A percentile compares a stretch with the other conserved stretches of the same genome.
phyloP scores from a whole-genome alignment of 495 filamentous ascomycete genomes.

The Hypoxylon lienhwacheense region DNA sequence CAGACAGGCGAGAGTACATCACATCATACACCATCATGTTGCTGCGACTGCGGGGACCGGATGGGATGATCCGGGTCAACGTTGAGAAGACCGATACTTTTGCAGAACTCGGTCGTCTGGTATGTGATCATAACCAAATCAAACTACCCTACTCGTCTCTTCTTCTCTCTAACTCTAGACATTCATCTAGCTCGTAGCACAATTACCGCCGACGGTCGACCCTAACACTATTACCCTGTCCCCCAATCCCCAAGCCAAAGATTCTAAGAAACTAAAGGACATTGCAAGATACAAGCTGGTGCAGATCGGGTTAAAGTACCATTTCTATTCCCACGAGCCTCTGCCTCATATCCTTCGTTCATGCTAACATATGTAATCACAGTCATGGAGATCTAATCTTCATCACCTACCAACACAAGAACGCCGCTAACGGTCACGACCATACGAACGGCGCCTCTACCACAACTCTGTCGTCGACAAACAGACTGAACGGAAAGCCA shows the following conservation, averaged over 20 bases:
- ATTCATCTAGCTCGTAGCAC: conserved; percentile 43
- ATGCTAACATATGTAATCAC: conserved; percentile 25
- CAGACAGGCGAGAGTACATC: no score
- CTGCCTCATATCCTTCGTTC: no score
- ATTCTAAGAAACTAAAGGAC: conserved; percentile 67
- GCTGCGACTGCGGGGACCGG: conserved; percentile 66
- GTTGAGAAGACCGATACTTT: conserved; percentile 61
- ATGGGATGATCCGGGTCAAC: conserved; percentile 69
- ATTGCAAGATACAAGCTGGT: conserved; percentile 68
- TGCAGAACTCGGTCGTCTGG: conserved; percentile 54
- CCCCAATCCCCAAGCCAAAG: conserved; percentile 73
- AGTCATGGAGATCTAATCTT: conserved; percentile 93
- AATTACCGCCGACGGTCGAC: conserved; percentile 62
- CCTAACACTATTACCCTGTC: conserved; percentile 76
- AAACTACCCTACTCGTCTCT: conserved; percentile 1
- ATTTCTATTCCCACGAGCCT: neutral
- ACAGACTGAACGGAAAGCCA: conserved; percentile 76
- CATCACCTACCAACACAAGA: conserved; percentile 67
- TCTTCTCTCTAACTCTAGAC: conserved; percentile 17
- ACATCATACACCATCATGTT: conserved; percentile 54
- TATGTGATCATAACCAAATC: no score
- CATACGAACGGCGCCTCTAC: conserved; percentile 43
- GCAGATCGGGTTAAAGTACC: conserved; percentile 70
- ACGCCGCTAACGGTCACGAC: conserved; percentile 39
- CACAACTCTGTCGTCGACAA: conserved; percentile 47